Evolutionary conservation across 73 alveolate genomes (phyloP).

Genomic region (Uronychia setigera): DNA sequence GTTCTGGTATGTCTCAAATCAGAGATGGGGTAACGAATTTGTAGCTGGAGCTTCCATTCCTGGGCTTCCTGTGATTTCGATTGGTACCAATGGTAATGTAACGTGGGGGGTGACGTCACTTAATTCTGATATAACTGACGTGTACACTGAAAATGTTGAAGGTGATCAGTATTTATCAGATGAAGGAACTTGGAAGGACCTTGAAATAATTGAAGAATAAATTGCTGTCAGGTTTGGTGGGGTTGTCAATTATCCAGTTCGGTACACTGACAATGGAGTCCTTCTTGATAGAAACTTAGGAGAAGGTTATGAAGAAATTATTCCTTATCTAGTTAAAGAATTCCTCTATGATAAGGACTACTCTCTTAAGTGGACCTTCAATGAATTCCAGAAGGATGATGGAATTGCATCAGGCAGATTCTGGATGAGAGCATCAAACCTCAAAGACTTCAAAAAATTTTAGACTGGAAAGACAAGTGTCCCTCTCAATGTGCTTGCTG

Average conservation of each 20-base stretch:
- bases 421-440: not conserved
- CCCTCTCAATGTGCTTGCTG: not conserved
- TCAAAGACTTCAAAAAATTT: not conserved
- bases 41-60: constrained; percentile 1
- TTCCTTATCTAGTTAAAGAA: not conserved
- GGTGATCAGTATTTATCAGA: constrained; percentile 18
- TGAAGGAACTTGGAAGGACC: constrained; percentile 15
- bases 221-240: constrained; percentile 23
- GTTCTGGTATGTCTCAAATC: not conserved
- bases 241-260: not conserved
- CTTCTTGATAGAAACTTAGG: not conserved
- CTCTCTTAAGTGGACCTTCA: constrained; percentile 36
- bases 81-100: constrained; percentile 8
- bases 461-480: not conserved
- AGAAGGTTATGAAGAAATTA: not conserved
- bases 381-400: not conserved
- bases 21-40: not conserved
- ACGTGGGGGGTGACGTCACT: constrained; percentile 51
- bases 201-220: constrained; percentile 2
- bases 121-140: constrained; percentile 33
- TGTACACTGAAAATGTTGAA: constrained; percentile 24
- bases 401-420: not conserved
- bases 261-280: constrained; percentile 22
- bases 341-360: not conserved
- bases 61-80: constrained; percentile 24